Evolutionary conservation across 768 basidiomycete genomes (phyloP).

Genomic region (Tricholoma saponaceum): DNA sequence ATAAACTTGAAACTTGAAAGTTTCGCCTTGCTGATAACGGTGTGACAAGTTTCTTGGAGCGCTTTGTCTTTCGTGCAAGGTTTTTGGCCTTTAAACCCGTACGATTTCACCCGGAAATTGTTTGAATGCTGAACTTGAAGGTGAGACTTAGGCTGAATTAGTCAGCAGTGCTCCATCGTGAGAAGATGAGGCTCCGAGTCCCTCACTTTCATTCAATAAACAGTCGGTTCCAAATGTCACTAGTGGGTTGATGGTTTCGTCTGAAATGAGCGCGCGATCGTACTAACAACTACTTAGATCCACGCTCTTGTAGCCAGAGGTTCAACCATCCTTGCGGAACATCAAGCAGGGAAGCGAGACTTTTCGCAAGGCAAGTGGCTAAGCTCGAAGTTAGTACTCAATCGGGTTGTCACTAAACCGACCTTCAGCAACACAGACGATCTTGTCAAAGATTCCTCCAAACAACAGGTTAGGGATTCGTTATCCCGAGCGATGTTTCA

Average conservation of each 20-base stretch:
- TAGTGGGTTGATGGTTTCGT: slow-evolving; percentile 14
- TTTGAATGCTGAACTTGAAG: too few species aligned
- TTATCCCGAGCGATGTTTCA: background rate
- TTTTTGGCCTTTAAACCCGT: too few species aligned
- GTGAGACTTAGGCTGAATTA: background rate
- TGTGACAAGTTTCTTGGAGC: too few species aligned
- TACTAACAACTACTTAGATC: slow-evolving; percentile 40
- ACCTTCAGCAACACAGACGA: slow-evolving; percentile 71
- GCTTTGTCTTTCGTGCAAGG: too few species aligned
- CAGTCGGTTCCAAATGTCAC: slow-evolving; percentile 26
- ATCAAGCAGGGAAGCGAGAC: slow-evolving; percentile 75
- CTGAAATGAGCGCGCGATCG: background rate
- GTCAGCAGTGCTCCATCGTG: background rate
- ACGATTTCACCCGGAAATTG: too few species aligned
- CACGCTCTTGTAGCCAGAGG: slow-evolving; percentile 83
- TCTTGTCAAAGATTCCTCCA: slow-evolving; percentile 93
- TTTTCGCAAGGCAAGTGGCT: slow-evolving; percentile 78
- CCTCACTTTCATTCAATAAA: too few species aligned
- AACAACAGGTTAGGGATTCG: slow-evolving; percentile 56
- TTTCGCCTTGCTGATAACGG: too few species aligned
- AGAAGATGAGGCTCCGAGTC: too few species aligned
- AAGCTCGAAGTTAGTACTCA: background rate
- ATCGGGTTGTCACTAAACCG: background rate
- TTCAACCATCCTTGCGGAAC: slow-evolving; percentile 79
- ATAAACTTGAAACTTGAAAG: too few species aligned